These are phyloP conservation scores for Talaromyces sp. DNA, from an alignment of 2,329 filamentous ascomycete genomes.

Conservation along the genomic window DNA sequence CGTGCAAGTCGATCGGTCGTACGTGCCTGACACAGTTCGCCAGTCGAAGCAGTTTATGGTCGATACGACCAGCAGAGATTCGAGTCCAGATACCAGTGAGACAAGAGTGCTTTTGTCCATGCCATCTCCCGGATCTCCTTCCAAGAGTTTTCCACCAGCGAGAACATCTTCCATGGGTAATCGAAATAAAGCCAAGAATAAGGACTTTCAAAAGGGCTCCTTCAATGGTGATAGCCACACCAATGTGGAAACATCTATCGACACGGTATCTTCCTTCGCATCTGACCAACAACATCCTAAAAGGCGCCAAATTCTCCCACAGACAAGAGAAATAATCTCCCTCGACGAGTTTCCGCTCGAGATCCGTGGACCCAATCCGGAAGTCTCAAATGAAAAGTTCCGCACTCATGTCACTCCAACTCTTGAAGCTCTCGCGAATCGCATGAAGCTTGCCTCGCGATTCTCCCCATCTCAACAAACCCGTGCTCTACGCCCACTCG, in stretches of 20 bases:
- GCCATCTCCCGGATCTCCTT: conserved; percentile 5
- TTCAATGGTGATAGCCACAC: background rate
- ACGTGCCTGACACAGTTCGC: conserved; percentile 5
- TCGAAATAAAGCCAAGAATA: background rate
- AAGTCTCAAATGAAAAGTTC: conserved; percentile 42
- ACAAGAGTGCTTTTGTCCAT: conserved; percentile 12
- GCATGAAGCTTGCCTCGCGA: conserved; percentile 48
- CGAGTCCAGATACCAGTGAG: background rate
- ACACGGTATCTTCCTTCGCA: background rate
- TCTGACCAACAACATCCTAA: background rate
- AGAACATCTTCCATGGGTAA: background rate
- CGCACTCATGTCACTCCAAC: conserved; percentile 53
- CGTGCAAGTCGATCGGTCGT: conserved; percentile 14
- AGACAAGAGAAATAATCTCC: background rate
- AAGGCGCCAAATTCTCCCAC: conserved; percentile 4
- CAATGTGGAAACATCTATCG: background rate
- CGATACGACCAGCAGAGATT: background rate
- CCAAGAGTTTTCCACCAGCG: background rate
- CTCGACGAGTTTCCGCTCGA: conserved; percentile 23
- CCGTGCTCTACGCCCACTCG: conserved; percentile 51
- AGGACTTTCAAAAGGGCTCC: background rate
- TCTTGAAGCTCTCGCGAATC: conserved; percentile 49
- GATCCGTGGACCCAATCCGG: conserved; percentile 53
- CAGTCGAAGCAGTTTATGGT: background rate
- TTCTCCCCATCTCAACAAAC: conserved; percentile 49